These are phyloP conservation scores for Ambrosia trifida DNA, from an alignment of 129 eudicot genomes.

Conservation along the genomic window DNA sequence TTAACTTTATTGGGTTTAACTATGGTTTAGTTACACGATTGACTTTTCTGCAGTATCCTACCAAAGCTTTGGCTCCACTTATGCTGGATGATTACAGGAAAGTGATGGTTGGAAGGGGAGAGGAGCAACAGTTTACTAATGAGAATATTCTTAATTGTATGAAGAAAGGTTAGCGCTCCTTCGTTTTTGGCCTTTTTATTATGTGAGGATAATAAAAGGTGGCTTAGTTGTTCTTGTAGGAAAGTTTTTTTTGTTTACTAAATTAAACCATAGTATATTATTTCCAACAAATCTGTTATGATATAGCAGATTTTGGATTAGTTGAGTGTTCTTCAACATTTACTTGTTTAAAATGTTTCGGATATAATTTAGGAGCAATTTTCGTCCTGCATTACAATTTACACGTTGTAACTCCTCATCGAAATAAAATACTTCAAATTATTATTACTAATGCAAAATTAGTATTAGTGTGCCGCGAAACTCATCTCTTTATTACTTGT, in stretches of 20 bases:
- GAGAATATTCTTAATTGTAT: constrained; percentile 71
- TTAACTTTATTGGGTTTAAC: constrained; percentile 5
- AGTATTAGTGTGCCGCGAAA: not conserved
- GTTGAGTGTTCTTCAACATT: not conserved
- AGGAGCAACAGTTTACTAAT: constrained; percentile 67
- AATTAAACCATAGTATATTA: not conserved
- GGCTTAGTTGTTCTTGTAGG: constrained; percentile 1
- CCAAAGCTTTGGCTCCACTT: constrained; percentile 89
- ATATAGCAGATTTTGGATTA: not conserved
- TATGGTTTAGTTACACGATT: not conserved
- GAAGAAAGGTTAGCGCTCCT: constrained; percentile 67
- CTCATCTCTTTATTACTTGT: constrained; percentile 10
- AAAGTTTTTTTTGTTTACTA: not conserved
- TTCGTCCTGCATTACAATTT: not conserved
- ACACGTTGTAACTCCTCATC: not conserved
- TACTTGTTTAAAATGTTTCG: not conserved
- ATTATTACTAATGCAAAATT: not conserved
- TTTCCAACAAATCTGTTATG: not conserved
- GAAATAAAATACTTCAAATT: not conserved
- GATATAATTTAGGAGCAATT: not conserved
- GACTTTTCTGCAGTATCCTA: constrained; percentile 65
- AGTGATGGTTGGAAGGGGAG: constrained; percentile 91
- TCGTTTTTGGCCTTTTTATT: constrained; percentile 10
- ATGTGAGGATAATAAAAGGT: not conserved
- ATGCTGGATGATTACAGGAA: constrained; percentile 89